phyloP scores from a whole-genome alignment of 2,329 filamentous ascomycete genomes.

The Cladosporium velox region DNA sequence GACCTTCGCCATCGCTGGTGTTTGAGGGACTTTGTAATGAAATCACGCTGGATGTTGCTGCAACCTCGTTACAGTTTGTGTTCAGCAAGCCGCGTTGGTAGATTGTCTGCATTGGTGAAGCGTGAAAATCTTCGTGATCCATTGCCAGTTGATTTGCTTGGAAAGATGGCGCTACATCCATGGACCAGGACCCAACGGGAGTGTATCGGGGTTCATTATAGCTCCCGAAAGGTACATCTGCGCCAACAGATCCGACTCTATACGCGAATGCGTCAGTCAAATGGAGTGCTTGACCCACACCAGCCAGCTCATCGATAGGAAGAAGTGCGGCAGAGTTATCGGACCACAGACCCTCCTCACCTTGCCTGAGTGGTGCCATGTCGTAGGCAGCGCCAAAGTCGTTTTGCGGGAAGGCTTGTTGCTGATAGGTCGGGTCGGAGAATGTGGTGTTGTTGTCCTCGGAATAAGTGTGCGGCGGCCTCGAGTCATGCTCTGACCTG shows the following conservation, averaged over 20 bases:
- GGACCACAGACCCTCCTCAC: constrained; percentile 6
- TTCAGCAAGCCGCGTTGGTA: not conserved
- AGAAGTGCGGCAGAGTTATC: constrained; percentile 2
- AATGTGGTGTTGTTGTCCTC: constrained; percentile 15
- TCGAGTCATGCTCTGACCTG: constrained; percentile 18
- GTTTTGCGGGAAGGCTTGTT: constrained; percentile 23
- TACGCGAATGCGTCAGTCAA: constrained; percentile 12
- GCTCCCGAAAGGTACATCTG: constrained; percentile 5
- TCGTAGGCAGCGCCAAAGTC: constrained; percentile 2
- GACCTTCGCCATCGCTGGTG: not conserved
- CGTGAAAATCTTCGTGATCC: not conserved
- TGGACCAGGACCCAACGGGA: not conserved
- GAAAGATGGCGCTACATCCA: not conserved
- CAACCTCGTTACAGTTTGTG: not conserved
- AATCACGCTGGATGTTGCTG: not conserved
- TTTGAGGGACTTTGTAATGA: not conserved
- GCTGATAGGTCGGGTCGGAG: constrained; percentile 15
- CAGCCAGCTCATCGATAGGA: constrained; percentile 12
- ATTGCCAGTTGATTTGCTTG: not conserved
- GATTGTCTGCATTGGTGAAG: not conserved
- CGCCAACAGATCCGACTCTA: constrained; percentile 5
- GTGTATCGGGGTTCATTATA: not conserved
- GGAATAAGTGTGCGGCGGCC: constrained; percentile 12
- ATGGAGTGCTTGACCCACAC: constrained; percentile 16
- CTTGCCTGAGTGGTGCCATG: constrained; percentile 8